Base-by-base conservation (phyloP, 1,284 basidiomycete species). In the Malassezia obtusa region DNA sequence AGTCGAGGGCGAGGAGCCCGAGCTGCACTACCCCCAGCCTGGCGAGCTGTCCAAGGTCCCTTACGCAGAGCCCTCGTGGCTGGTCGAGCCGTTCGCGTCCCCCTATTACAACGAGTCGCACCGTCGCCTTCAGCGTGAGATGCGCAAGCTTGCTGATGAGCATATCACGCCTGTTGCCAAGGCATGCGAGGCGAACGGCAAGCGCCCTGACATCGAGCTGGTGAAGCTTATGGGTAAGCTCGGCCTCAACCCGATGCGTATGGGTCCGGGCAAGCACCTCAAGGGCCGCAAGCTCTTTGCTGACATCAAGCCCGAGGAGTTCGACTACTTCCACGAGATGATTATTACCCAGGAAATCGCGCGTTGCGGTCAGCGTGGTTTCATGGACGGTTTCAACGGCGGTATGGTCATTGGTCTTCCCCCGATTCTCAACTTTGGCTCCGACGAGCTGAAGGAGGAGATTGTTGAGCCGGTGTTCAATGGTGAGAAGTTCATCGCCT, bases 291-390 rank as follows among this genome's bases (percentile, higher is more conserved):
- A 79, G 25, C 79, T 95, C 14, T 85, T 90, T 79, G 81, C 82
- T 56, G 91, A 86, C 5, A 84, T 94, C 58, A 84, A 83, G 65
- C 86, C 87, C 8, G 90, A 94, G 75, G 83, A 92, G 67, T 86
- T 85, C 65, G 83, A 88, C 69, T 86, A 86, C 70, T 88, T 89
- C 78, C 85, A 87, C 68, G 87, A 88, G 76, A 60, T 85, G 46
- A 84, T 72, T 50, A 80, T 92, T 66, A 87, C 83, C 45, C 89
- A 94, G 79, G 91, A 95, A 76, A 69, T 92, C 40, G 77, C 79
- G 1, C 82, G 89, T 30, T 79, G 80, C 53, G 86, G 85, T 22
- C 84, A 84, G 24, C 83, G 91, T 58, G 71, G 74, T 24, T 71
- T 72, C 50, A 67, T 68, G 52, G 71, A 73, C 59, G 75, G 64